Percentiles rank a stretch among this genome's conserved stretches.
Conservation (phyloP, 495 filamentous ascomycete genomes). For the Lindgomyces ingoldianus region DNA sequence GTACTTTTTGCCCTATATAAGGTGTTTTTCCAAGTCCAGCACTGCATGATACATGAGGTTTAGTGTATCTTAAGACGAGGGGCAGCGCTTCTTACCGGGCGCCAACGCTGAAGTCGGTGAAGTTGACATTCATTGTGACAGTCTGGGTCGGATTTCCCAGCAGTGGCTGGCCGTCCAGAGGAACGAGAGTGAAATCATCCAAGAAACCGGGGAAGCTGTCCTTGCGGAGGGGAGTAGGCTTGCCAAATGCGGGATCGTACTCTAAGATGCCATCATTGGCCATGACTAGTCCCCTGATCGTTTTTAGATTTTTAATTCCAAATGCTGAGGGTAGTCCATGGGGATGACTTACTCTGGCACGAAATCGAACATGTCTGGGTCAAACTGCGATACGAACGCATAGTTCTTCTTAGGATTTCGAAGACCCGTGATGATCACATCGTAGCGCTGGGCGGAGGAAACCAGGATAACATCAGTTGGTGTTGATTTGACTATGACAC, state of each 20-base stretch:
- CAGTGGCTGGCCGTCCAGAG: slow-evolving; percentile 18
- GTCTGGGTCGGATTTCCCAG: slow-evolving; percentile 4
- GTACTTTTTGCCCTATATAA: slow-evolving; percentile 13
- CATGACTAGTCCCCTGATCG: background rate
- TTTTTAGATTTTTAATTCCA: background rate
- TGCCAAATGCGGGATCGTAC: background rate
- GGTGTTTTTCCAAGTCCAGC: slow-evolving; percentile 6
- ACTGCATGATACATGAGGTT: background rate
- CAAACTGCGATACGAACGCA: slow-evolving; percentile 10
- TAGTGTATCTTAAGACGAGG: no score
- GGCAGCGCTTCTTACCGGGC: slow-evolving; percentile 1
- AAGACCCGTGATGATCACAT: slow-evolving; percentile 15
- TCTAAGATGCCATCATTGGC: slow-evolving; percentile 9
- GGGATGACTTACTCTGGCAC: slow-evolving; percentile 4
- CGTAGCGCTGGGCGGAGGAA: slow-evolving; percentile 31
- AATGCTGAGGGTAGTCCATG: background rate
- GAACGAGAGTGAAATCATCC: slow-evolving; percentile 32
- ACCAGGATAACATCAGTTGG: slow-evolving; percentile 18
- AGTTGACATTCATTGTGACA: slow-evolving; percentile 10
- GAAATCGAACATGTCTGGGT: slow-evolving; percentile 21
- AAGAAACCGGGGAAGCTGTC: background rate
- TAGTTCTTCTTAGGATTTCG: slow-evolving; percentile 15
- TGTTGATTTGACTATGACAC: background rate
- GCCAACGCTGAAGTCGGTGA: background rate
- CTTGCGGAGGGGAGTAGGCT: slow-evolving; percentile 1